These are phyloP conservation scores for Nicotiana sylvestris DNA, from an alignment of 257 asterid genomes.

Conservation along the genomic window DNA sequence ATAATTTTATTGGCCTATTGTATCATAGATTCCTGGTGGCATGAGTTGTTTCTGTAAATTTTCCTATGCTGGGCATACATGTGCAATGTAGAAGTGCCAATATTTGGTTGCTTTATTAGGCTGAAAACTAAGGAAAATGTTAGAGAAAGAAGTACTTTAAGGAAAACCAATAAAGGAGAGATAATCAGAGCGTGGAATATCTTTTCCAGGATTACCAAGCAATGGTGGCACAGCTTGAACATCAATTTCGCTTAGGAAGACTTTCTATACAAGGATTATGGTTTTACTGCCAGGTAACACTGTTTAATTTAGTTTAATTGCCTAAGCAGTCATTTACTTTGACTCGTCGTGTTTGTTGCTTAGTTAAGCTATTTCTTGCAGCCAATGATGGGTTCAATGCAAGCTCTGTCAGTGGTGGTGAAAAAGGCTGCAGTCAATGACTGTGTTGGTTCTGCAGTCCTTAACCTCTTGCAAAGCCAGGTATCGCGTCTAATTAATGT, in stretches of 20 bases:
- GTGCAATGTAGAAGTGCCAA: background rate
- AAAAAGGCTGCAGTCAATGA: slow-evolving; percentile 81
- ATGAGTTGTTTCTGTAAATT: background rate
- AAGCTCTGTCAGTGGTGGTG: slow-evolving; percentile 72
- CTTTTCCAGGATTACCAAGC: slow-evolving; percentile 84
- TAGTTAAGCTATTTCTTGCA: slow-evolving; percentile 30
- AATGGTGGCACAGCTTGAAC: slow-evolving; percentile 97
- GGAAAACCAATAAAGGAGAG: slow-evolving; percentile 13
- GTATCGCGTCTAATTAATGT: slow-evolving; percentile 23
- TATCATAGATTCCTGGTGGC: background rate
- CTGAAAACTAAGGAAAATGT: too few species aligned
- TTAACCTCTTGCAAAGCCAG: slow-evolving; percentile 95
- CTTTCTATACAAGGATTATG: slow-evolving; percentile 96
- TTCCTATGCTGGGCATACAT: background rate
- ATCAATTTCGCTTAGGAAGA: slow-evolving; percentile 89
- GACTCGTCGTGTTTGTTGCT: slow-evolving; percentile 10
- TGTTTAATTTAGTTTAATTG: slow-evolving; percentile 14
- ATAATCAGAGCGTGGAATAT: slow-evolving; percentile 21
- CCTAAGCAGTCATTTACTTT: slow-evolving; percentile 7
- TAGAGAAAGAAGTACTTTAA: background rate
- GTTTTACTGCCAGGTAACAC: slow-evolving; percentile 94
- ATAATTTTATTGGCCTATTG: background rate
- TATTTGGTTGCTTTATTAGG: too few species aligned
- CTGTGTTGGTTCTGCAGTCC: slow-evolving; percentile 78
- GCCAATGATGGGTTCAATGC: slow-evolving; percentile 99